Evolutionary conservation across 176 grass and related monocot species (phyloP), one percentile per base, ranked within the genome.

Genomic region (Carex cristatella): DNA sequence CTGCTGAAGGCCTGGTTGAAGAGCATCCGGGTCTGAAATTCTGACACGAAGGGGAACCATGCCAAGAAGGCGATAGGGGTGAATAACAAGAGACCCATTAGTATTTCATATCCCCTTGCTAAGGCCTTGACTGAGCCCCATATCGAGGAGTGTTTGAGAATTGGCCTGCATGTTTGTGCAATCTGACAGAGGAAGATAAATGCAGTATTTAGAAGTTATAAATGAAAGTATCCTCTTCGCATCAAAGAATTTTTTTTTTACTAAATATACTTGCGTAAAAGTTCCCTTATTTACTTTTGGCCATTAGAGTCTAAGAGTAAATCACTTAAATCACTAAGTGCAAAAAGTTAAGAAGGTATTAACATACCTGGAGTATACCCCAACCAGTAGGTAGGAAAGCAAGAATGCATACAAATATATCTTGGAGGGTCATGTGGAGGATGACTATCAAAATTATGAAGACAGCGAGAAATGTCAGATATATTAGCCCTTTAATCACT

Each of bases 1-100:
- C 95, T 89, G 83, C 95, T 98, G 80, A 98, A 98, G 0, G 93
- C 93, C 77, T 98, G 96, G 87, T 99, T 95, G 86, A 99, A 99
- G 5, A 99, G 90, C 93, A 99, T 99, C 70, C 96, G 84, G 6
- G 96, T 99, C 79, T 99, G 96, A 84, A 99, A 99, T 80, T 99
- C 96, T 0, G 96, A 99, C 51, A 99, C 93, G 2, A 99, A 98
- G 0, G 96, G 96, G 57, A 98, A 94, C 96, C 96, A 98, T 1
- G 96, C 96, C 11, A 98, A 89, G 66, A 95, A 95, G 0, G 93
- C 96, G 5, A 98, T 90, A 28, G 96, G 96, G 0, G 93, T 94
- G 70, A 98, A 95, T 84, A 98, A 69, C 4, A 98, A 86, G 15
- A 98, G 93, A 4, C 93, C 96, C 93, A 98, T 95, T 0, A 95